Evolutionary conservation across 768 basidiomycete genomes (phyloP), one percentile per base, ranked within the genome.

Genomic region (Tremella yokohamensis): DNA sequence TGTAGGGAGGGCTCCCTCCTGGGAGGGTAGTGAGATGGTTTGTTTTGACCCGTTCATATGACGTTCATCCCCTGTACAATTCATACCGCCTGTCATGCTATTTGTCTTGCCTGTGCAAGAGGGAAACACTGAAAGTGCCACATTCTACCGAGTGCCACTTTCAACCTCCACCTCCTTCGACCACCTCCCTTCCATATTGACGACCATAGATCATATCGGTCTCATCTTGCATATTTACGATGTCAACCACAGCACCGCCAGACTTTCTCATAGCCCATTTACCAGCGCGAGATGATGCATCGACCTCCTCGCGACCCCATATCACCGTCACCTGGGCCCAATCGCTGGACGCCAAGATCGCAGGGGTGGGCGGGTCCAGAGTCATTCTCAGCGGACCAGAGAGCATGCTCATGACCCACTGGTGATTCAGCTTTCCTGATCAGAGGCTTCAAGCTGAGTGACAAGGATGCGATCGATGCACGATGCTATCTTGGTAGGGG

Each of bases 321-420:
- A 70, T 80, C 37, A 81, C 79, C 2, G 57, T 80, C 18, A 81
- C 79, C 16, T 80, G 78, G 67, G 79, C 80, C 11, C 80, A 81
- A 52, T 78, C 77, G 2, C 66, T 80, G 19, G 80, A 99, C 77
- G 89, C 84, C 24, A 84, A 90, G 76, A 96, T 98, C 55, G 90
- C 90, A 0, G 90, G 88, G 1, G 77, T 77, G 4, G 79, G 80
- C 8, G 86, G 90, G 11, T 79, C 78, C 55, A 91, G 92, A 78
- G 82, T 99, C 37, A 81, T 82, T 26, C 79, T 99, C 39, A 92
- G 90, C 64, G 89, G 94, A 7, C 77, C 80, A 47, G 88, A 96
- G 68, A 90, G 88, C 75, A 87, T 93, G 85, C 63, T 83, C 40
- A 90, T 99, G 87, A 98, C 94, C 11, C 94, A 98, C 76, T 88